Conservation (phyloP, 164 flowering plant species). For the Warburgia ugandensis region DNA sequence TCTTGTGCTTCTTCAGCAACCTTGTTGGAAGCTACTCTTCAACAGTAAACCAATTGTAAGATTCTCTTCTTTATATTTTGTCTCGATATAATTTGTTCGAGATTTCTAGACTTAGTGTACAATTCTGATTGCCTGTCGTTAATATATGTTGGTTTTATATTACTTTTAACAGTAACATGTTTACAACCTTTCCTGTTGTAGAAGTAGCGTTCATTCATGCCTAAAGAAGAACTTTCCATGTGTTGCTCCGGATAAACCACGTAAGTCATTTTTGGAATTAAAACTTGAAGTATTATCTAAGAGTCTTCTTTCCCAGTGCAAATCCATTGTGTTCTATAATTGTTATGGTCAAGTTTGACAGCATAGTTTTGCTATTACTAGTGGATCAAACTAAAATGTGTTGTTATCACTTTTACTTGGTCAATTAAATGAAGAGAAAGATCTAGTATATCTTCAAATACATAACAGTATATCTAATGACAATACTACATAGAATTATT, state of each 20-base stretch:
- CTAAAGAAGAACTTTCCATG: slow-evolving; percentile 53
- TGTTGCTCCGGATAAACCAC: slow-evolving; percentile 18
- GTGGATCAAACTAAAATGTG: too few species aligned
- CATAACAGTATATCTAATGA: too few species aligned
- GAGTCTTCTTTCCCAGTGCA: not conserved
- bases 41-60: slow-evolving; percentile 39
- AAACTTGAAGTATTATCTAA: not conserved
- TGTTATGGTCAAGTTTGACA: too few species aligned
- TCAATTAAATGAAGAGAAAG: too few species aligned
- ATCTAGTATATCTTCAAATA: too few species aligned
- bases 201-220: slow-evolving; percentile 38
- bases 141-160: not conserved
- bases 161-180: not conserved
- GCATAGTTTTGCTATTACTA: too few species aligned
- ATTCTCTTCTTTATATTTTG: not conserved
- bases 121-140: not conserved
- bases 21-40: slow-evolving; percentile 58
- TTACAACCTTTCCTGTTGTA: slow-evolving; percentile 12
- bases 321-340: too few species aligned
- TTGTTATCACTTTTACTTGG: too few species aligned
- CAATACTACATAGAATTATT: too few species aligned
- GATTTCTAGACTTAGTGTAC: not conserved
- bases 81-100: not conserved
- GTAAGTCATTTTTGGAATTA: slow-evolving; percentile 23
- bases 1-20: slow-evolving; percentile 37